Conservation (phyloP, 2,329 filamentous ascomycete species). For the Diplodia sapinea region DNA sequence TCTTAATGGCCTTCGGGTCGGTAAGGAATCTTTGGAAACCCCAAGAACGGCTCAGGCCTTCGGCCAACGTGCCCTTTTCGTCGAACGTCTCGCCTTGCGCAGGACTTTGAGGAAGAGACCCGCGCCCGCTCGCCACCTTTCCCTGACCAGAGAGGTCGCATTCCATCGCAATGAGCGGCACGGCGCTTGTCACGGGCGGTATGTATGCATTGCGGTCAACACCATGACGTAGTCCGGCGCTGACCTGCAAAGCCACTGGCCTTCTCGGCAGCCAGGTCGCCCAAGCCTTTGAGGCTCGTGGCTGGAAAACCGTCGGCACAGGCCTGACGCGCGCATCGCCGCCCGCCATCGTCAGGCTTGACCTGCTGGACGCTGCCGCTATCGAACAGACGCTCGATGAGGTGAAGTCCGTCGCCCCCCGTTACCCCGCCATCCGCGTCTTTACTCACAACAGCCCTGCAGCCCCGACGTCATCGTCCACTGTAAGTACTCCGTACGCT, state of each 20-base stretch:
- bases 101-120: slow-evolving; percentile 58
- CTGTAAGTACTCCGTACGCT: slow-evolving; percentile 59
- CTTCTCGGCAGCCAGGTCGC: slow-evolving; percentile 81
- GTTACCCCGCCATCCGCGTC: neutral
- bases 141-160: neutral
- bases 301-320: slow-evolving; percentile 59
- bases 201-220: slow-evolving; percentile 36
- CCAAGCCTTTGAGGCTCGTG: slow-evolving; percentile 68
- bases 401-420: slow-evolving; percentile 53
- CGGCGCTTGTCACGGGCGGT: slow-evolving; percentile 78
- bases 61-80: slow-evolving; percentile 53
- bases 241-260: slow-evolving; percentile 65
- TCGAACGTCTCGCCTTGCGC: slow-evolving; percentile 55
- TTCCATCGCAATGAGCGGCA: slow-evolving; percentile 49
- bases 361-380: slow-evolving; percentile 55
- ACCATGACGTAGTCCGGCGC: slow-evolving; percentile 8
- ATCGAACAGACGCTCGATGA: slow-evolving; percentile 57
- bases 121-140: neutral
- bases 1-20: slow-evolving; percentile 72
- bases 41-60: slow-evolving; percentile 36
- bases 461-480: slow-evolving; percentile 82
- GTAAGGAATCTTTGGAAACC: slow-evolving; percentile 80
- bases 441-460: slow-evolving; percentile 28
- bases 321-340: slow-evolving; percentile 75
- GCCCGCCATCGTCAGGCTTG: slow-evolving; percentile 63